Evolutionary conservation across 345 rosid genomes (phyloP).

Genomic region (Triadica sebifera): DNA sequence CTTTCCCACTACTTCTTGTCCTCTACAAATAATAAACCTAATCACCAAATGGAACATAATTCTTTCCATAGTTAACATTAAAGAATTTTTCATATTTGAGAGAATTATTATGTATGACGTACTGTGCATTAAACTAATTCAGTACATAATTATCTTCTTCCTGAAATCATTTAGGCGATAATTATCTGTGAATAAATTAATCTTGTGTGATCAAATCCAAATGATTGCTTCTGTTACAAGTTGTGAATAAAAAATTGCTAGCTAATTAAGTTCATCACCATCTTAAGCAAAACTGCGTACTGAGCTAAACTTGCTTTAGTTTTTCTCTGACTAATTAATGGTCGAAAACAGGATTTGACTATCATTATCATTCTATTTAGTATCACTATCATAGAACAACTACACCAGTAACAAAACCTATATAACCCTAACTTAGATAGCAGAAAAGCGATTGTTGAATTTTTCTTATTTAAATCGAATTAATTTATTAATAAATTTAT

Average conservation of each 20-base stretch:
- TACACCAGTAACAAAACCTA: constrained; percentile 2
- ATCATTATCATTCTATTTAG: neutral
- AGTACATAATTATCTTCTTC: neutral
- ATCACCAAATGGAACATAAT: neutral
- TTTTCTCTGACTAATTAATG: neutral
- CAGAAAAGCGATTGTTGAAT: no score
- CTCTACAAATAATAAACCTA: neutral
- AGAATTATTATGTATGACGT: no score
- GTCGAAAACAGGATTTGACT: neutral
- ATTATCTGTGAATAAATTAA: neutral
- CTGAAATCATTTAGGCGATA: neutral
- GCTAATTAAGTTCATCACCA: neutral
- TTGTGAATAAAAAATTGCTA: neutral
- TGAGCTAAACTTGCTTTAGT: neutral
- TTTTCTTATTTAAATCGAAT: no score
- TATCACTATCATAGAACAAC: constrained; percentile 1
- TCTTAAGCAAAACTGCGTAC: neutral
- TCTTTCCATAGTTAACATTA: no score
- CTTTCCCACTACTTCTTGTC: neutral
- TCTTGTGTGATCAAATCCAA: neutral
- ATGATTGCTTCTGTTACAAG: neutral
- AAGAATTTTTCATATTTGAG: no score
- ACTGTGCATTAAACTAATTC: no score
- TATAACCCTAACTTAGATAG: neutral
- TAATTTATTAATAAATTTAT: no score